These are phyloP conservation scores for Salix brachista DNA, from an alignment of 345 rosid genomes.

Conservation along the genomic window DNA sequence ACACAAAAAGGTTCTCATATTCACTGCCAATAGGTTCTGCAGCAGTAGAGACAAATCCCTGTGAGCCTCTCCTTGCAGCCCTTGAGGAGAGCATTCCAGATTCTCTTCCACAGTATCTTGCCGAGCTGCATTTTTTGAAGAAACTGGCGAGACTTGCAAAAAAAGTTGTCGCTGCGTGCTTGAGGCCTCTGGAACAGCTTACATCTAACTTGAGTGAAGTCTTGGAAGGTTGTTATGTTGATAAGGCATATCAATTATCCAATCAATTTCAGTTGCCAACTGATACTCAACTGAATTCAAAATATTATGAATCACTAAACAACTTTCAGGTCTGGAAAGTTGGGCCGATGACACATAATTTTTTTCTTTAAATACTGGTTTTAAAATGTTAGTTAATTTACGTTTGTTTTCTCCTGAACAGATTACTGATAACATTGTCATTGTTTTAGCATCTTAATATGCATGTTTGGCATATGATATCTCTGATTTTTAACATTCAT, in stretches of 20 bases:
- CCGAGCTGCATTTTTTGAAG: slow-evolving; percentile 94
- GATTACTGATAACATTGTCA: neutral
- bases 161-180: slow-evolving; percentile 61
- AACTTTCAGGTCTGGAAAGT: slow-evolving; percentile 60
- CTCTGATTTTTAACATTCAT: neutral
- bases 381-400: neutral
- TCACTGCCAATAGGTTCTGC: slow-evolving; percentile 97
- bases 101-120: slow-evolving; percentile 77
- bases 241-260: slow-evolving; percentile 39
- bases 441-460: neutral
- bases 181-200: slow-evolving; percentile 77
- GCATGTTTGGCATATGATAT: neutral
- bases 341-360: neutral
- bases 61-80: slow-evolving; percentile 83
- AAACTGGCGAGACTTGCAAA: slow-evolving; percentile 86
- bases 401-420: neutral
- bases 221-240: slow-evolving; percentile 47
- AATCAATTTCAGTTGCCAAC: slow-evolving; percentile 43
- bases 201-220: slow-evolving; percentile 56
- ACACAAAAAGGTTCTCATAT: slow-evolving; percentile 66
- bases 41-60: slow-evolving; percentile 96
- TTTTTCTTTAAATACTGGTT: neutral
- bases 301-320: slow-evolving; percentile 49
- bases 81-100: slow-evolving; percentile 66
- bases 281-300: slow-evolving; percentile 42